phyloP scores from a whole-genome alignment of 176 grass and related monocot species.

The Phyllostachys edulis region DNA sequence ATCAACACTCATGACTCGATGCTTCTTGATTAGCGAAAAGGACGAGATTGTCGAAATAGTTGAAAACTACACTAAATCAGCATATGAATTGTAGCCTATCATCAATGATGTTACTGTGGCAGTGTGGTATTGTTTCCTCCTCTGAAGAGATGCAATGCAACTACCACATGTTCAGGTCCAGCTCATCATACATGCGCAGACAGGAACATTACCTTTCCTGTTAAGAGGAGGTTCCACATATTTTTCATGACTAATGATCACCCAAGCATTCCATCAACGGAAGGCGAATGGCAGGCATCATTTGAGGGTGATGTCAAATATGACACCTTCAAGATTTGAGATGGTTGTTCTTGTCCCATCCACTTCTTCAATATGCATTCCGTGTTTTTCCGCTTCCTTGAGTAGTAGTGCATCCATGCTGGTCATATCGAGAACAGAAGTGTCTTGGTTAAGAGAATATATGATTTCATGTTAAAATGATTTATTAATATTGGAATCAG shows the following conservation, averaged over 20 bases:
- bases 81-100: not conserved
- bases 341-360: conserved; percentile 63
- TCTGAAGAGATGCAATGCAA: not conserved
- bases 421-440: conserved; percentile 26
- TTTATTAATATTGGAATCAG: not conserved
- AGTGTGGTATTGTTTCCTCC: not conserved
- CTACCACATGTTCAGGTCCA: conserved; percentile 2
- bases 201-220: conserved; percentile 16
- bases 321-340: conserved; percentile 78
- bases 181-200: not conserved
- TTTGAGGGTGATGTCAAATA: conserved; percentile 70
- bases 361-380: conserved; percentile 70
- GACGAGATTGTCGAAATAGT: not conserved
- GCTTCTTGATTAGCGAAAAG: conserved; percentile 4
- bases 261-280: not conserved
- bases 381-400: conserved; percentile 59
- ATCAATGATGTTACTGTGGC: not conserved
- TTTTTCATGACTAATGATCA: conserved; percentile 9
- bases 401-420: conserved; percentile 78
- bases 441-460: not conserved
- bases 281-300: not conserved
- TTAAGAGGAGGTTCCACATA: not conserved
- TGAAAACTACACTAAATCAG: not conserved
- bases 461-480: not conserved
- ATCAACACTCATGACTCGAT: not conserved